These are phyloP conservation scores for Malus hybrid DNA, from an alignment of 331 rosid species.

Conservation along the genomic window DNA sequence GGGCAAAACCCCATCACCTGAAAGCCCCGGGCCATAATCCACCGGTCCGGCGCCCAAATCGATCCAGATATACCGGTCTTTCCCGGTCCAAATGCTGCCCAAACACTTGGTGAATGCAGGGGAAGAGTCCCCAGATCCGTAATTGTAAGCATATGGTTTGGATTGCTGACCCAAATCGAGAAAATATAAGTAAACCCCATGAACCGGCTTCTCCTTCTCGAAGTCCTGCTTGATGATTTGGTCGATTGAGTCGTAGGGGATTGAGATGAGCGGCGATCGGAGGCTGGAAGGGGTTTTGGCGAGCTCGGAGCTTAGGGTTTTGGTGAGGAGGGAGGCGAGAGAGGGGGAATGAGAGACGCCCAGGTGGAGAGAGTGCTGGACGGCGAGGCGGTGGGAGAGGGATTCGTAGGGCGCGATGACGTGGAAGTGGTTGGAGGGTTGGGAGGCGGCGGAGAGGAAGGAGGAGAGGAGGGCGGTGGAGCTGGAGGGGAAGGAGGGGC, in stretches of 20 bases:
- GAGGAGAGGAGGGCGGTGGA: slow-evolving; percentile 49
- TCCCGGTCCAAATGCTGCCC: slow-evolving; percentile 73
- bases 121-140: slow-evolving; percentile 68
- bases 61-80: slow-evolving; percentile 68
- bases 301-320: slow-evolving; percentile 32
- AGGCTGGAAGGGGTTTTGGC: slow-evolving; percentile 38
- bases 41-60: slow-evolving; percentile 91
- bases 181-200: slow-evolving; percentile 63
- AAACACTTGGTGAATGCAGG: slow-evolving; percentile 59
- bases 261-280: slow-evolving; percentile 49
- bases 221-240: slow-evolving; percentile 40
- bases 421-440: slow-evolving; percentile 57
- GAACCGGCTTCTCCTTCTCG: slow-evolving; percentile 38
- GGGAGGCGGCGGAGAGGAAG: slow-evolving; percentile 67
- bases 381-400: slow-evolving; percentile 35
- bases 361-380: slow-evolving; percentile 66
- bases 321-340: slow-evolving; percentile 44
- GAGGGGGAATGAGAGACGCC: slow-evolving; percentile 49
- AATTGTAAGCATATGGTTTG: slow-evolving; percentile 69
- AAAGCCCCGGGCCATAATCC: slow-evolving; percentile 79
- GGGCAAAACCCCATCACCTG: slow-evolving; percentile 85
- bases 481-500: slow-evolving; percentile 48
- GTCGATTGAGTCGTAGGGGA: slow-evolving; percentile 47
- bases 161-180: slow-evolving; percentile 48
- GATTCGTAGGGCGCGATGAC: slow-evolving; percentile 60